Evolutionary conservation across 371 early-diverging fungal species (phyloP), one percentile per base, ranked within the genome.

Genomic region (Gilbertella persicaria): DNA sequence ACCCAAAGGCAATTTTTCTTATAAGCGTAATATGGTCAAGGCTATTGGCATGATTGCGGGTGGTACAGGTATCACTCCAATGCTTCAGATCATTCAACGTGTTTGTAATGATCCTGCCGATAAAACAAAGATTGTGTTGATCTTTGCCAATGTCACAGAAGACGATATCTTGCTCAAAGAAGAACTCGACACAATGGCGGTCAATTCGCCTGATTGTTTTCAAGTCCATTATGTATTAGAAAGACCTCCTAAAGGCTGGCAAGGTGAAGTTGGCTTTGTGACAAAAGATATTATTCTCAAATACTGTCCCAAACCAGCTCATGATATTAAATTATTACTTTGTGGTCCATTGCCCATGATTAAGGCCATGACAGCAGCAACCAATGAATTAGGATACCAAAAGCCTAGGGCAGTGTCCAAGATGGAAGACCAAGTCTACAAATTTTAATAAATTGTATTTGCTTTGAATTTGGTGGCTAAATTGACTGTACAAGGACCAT

Each of bases 41-140:
- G 77, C 78, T 9, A 72, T 98, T 26, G 93, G 94, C 41, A 97
- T 99, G 97, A 87, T 98, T 60, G 92, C 93, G 38, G 96, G 95
- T 39, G 92, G 92, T 49, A 89, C 93, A 29, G 95, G 97, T 23
- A 92, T 96, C 61, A 94, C 97, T 0, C 97, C 97, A 23, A 96
- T 96, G 96, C 80, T 87, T 51, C 96, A 95, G 82, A 83, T 91
- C 45, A 83, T 91, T 44, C 82, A 83, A 50, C 87, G 86, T 24
- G 75, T 95, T 35, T 63, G 92, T 51, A 84, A 82, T 45, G 86
- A 95, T 68, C 92, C 93, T 8, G 21, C 57, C 4, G 95, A 96
- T 69, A 83, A 75, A 55, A 86, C 80, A 53, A 92, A 75, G 26
- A 62, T 96, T 40, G 84, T 65, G 56, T 69, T 98, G 13, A 78